Evolutionary conservation across 2,329 filamentous ascomycete genomes (phyloP), one percentile per base, ranked within the genome.

Genomic region (Fusarium compactum): DNA sequence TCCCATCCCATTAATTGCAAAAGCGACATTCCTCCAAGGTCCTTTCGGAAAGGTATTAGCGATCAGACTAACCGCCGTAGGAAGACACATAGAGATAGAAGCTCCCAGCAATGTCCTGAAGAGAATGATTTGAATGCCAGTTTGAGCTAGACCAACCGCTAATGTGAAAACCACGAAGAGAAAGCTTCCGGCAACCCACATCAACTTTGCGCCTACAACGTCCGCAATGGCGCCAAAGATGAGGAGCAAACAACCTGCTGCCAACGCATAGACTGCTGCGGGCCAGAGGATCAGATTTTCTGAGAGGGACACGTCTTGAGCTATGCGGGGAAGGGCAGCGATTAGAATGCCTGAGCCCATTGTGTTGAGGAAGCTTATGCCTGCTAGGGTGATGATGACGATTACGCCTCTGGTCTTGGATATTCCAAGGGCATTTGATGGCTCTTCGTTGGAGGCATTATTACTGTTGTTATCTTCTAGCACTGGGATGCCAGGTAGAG

Each of bases 1-100:
- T 4, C 81, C 82, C 67, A 84, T 79, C 2, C 85, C 83, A 14
- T 84, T 76, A 67, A 82, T 80, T 1, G 82, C 80, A 53, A 84
- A 84, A 1, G 78, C 82, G 4, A 80, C 77, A 46, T 84, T 84
- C 10, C 82, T 76, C 74, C 76, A 75, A 2, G 68, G 65, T 0
- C 81, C 81, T 18, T 67, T 77, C 0, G 79, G 76, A 6, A 83
- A 81, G 0, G 79, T 82, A 11, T 77, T 77, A 0, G 81, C 78
- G 50, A 82, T 79, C 25, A 82, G 62, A 15, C 78, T 76, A 18
- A 83, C 78, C 5, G 79, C 77, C 0, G 80, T 79, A 0, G 81
- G 80, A 5, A 82, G 67, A 55, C 79, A 81, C 70, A 82, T 80
- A 4, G 80, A 76, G 2, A 82, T 80, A 10, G 78, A 73, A 14